Evolutionary conservation across 768 basidiomycete genomes (phyloP), one percentile per base, ranked within the genome.

Genomic region (Auricularia auricula-judae): DNA sequence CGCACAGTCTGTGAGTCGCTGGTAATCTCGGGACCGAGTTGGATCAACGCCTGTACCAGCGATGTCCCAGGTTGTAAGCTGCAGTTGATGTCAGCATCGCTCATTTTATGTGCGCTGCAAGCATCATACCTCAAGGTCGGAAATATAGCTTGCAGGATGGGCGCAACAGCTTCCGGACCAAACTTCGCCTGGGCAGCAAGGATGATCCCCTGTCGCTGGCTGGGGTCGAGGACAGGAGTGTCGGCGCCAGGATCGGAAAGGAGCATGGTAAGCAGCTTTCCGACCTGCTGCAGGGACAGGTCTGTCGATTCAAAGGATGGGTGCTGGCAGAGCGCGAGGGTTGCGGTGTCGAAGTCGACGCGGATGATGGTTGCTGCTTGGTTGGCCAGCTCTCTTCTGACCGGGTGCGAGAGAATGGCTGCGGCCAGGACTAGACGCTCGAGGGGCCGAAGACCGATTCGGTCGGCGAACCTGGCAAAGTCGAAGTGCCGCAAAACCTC

Each of bases 261-360:
- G 65, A 94, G 79, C 73, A 92, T 93, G 60, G 86, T 80, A 78
- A 94, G 82, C 68, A 95, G 78, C 78, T 90, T 89, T 66, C 85
- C 82, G 65, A 91, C 79, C 70, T 92, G 91, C 59, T 80, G 79
- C 12, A 87, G 85, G 23, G 83, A 82, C 65, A 93, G 79, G 74
- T 91, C 89, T 54, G 86, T 86, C 70, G 88, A 84, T 74, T 93
- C 92, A 70, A 91, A 90, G 47, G 86, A 86, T 12, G 89, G 87
- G 61, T 84, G 86, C 69, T 90, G 89, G 72, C 87, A 89, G 60
- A 93, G 77, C 21, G 88, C 83, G 64, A 88, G 73, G 18, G 86
- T 80, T 3, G 90, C 90, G 65, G 85, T 86, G 71, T 92, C 91
- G 70, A 93, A 93, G 66, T 92, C 89, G 64, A 80, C 72, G 61